These are phyloP conservation scores for Eimeria sp. DNA, from an alignment of 169 alveolate genomes.

Conservation along the genomic window DNA sequence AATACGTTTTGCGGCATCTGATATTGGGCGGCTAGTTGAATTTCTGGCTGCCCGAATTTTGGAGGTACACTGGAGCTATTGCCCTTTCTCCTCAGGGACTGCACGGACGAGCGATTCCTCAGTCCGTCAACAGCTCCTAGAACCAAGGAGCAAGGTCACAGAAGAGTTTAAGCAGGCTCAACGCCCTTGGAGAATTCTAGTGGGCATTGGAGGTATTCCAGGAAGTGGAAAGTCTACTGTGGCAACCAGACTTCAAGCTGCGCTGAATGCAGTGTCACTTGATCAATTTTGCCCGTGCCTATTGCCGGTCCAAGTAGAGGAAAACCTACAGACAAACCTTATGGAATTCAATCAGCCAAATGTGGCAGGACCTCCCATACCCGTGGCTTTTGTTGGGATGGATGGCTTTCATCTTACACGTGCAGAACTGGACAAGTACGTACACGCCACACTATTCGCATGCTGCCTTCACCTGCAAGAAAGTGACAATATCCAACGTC, in stretches of 20 bases:
- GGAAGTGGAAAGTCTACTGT: slow-evolving; percentile 39
- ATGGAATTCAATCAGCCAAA: neutral
- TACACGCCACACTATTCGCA: neutral
- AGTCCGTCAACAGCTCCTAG: neutral
- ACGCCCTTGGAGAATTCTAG: slow-evolving; percentile 12
- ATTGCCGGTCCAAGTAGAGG: neutral
- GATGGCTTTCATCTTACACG: slow-evolving; percentile 4
- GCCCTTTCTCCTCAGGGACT: neutral
- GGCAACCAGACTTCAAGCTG: slow-evolving; percentile 18
- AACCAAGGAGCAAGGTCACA: neutral
- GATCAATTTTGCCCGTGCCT: slow-evolving; percentile 3
- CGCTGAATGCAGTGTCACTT: neutral
- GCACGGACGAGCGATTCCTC: neutral
- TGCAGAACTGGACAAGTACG: slow-evolving; percentile 16
- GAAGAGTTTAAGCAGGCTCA: neutral
- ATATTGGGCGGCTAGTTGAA: neutral
- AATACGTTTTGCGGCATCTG: neutral
- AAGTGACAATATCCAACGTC: neutral
- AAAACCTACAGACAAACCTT: neutral
- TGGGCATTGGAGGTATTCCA: slow-evolving; percentile 55
- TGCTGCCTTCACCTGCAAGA: neutral
- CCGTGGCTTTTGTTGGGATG: slow-evolving; percentile 12
- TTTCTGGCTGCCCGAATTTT: neutral
- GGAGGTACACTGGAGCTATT: neutral
- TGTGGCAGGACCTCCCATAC: neutral